Percentiles rank a stretch among this genome's conserved stretches.
phyloP scores from a whole-genome alignment of 2,329 filamentous ascomycete genomes.

The Aureobasidium pullulans region DNA sequence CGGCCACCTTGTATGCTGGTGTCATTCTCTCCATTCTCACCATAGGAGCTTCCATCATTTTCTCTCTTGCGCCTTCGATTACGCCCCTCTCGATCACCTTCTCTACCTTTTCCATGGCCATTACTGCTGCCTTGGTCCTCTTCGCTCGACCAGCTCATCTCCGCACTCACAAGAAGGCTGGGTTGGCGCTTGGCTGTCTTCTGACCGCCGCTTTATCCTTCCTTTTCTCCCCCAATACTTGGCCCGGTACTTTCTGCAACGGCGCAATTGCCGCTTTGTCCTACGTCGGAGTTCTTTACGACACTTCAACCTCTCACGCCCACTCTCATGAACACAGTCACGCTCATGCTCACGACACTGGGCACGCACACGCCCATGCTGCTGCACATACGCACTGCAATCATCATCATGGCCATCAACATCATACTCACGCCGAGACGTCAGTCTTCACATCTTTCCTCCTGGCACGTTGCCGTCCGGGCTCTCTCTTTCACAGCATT shows the following conservation, averaged over 20 bases:
- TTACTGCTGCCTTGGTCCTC: constrained; percentile 36
- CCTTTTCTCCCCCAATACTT: constrained; percentile 28
- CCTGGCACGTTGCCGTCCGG: constrained; percentile 60
- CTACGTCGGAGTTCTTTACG: constrained; percentile 34
- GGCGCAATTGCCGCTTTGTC: constrained; percentile 28
- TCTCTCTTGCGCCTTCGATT: constrained; percentile 27
- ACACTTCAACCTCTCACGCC: constrained; percentile 27
- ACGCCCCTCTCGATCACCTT: constrained; percentile 30
- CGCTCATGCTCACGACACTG: constrained; percentile 24
- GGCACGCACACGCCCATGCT: not conserved
- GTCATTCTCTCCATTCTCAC: constrained; percentile 30
- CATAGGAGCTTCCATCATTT: constrained; percentile 28
- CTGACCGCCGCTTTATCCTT: constrained; percentile 27
- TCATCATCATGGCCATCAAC: constrained; percentile 18
- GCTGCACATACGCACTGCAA: constrained; percentile 18
- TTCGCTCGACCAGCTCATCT: constrained; percentile 36
- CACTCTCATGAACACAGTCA: constrained; percentile 25
- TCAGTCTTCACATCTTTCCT: constrained; percentile 67
- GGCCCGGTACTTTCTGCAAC: constrained; percentile 29
- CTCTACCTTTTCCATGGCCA: constrained; percentile 34
- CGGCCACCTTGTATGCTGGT: constrained; percentile 30
- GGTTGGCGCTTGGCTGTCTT: constrained; percentile 27
- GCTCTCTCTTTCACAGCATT: constrained; percentile 77
- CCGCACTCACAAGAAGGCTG: constrained; percentile 29
- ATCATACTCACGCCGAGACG: constrained; percentile 36